Percentiles rank a stretch among this genome's conserved stretches.
These are phyloP conservation scores for Ilyonectria sp. DNA, from an alignment of 2,329 filamentous ascomycete species.

Conservation along the genomic window DNA sequence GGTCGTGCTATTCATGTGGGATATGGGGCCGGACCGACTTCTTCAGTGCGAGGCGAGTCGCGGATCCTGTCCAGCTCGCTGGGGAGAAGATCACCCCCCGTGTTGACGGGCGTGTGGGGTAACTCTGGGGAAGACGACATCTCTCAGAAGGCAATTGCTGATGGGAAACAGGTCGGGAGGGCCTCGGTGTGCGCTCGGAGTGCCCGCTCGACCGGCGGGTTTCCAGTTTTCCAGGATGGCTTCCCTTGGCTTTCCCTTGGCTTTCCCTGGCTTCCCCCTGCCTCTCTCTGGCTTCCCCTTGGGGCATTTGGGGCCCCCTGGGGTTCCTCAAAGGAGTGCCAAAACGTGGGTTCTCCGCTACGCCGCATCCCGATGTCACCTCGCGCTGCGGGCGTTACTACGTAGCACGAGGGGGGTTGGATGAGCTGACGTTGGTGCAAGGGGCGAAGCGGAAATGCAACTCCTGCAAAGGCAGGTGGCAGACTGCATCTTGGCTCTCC, in stretches of 20 bases:
- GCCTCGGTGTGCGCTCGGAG: slow-evolving; percentile 25
- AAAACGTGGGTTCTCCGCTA: not conserved
- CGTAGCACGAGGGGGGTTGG: not conserved
- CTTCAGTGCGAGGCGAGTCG: not conserved
- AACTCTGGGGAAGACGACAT: not conserved
- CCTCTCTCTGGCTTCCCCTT: not conserved
- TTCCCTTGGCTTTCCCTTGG: not conserved
- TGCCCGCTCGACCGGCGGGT: slow-evolving; percentile 12
- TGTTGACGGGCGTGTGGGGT: not conserved
- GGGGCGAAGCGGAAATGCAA: slow-evolving; percentile 8
- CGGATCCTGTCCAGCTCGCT: not conserved
- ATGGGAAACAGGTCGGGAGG: not conserved
- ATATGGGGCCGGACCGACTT: slow-evolving; percentile 6
- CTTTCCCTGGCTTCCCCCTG: not conserved
- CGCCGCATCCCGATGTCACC: slow-evolving; percentile 3
- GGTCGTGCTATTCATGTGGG: not conserved
- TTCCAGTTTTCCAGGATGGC: not conserved
- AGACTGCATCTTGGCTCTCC: not conserved
- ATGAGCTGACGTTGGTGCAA: not conserved
- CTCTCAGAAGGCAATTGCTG: not conserved
- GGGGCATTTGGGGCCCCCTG: not conserved
- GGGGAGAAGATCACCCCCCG: not conserved
- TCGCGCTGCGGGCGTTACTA: not conserved
- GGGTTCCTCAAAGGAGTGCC: not conserved
- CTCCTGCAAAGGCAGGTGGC: slow-evolving; percentile 23